Percentiles rank a stretch among this genome's conserved stretches.
These are phyloP conservation scores for Wickerhamiella sorbophila DNA, from an alignment of 805 yeast genomes.

Conservation along the genomic window DNA sequence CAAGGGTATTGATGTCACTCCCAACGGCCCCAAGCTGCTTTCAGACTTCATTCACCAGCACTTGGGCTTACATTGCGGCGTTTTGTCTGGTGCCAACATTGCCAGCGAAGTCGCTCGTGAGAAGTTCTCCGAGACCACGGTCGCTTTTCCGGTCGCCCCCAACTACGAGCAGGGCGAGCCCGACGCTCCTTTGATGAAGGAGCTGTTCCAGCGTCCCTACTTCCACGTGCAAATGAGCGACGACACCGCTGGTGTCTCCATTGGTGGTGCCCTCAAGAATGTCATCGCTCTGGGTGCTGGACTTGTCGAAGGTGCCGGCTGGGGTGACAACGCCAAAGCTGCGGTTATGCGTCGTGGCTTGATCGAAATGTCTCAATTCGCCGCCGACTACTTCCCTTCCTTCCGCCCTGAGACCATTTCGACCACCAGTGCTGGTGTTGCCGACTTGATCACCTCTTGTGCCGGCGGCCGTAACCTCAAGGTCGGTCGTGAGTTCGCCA, in stretches of 20 bases:
- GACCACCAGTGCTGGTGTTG: conserved; percentile 93
- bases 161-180: conserved; percentile 62
- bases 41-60: conserved; percentile 66
- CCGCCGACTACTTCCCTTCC: conserved; percentile 64
- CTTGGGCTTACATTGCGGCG: conserved; percentile 87
- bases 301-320: conserved; percentile 90
- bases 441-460: conserved; percentile 94
- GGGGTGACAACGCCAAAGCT: conserved; percentile 98
- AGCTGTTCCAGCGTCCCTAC: conserved; percentile 90
- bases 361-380: conserved; percentile 78
- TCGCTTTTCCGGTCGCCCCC: conserved; percentile 67
- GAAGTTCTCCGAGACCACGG: conserved; percentile 95
- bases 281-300: conserved; percentile 95
- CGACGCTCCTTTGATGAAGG: conserved; percentile 56
- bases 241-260: conserved; percentile 91
- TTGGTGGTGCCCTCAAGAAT: conserved; percentile 95
- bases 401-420: conserved; percentile 70
- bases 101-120: conserved; percentile 94
- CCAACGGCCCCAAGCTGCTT: conserved; percentile 71
- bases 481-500: conserved; percentile 77
- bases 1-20: conserved; percentile 84
- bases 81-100: conserved; percentile 89
- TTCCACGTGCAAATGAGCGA: conserved; percentile 89
- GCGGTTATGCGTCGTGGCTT: conserved; percentile 95
- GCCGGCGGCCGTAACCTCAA: conserved; percentile 94